Conservation (phyloP, 2,329 filamentous ascomycete species). For the Catunica adiposa region DNA sequence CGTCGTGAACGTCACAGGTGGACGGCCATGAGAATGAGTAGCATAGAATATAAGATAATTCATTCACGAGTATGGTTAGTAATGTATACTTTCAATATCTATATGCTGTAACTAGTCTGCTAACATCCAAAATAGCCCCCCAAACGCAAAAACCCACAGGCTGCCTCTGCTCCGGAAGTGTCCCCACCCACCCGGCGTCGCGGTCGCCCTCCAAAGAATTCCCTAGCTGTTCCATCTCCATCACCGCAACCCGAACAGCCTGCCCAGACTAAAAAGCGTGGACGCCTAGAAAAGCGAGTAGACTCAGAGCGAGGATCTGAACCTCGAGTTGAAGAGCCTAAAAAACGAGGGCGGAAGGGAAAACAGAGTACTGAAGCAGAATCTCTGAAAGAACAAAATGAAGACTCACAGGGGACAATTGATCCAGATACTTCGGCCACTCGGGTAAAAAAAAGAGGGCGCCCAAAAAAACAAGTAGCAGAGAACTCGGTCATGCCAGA, state of each 20-base stretch:
- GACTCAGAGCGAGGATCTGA: constrained; percentile 13
- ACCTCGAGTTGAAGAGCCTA: constrained; percentile 14
- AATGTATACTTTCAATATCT: neutral
- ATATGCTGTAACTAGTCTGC: no score
- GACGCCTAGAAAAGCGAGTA: neutral
- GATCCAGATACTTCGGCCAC: neutral
- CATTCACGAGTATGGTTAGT: neutral
- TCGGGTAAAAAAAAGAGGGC: neutral
- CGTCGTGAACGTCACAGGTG: neutral
- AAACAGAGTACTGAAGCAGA: no score
- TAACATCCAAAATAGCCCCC: neutral
- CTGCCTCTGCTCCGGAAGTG: neutral
- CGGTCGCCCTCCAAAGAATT: neutral
- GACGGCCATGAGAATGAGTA: no score
- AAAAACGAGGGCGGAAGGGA: constrained; percentile 2
- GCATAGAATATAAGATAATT: neutral
- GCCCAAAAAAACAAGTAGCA: neutral
- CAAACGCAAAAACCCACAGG: neutral
- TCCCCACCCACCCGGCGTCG: neutral
- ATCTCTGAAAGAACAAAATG: no score
- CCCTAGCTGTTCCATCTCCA: neutral
- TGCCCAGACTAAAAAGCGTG: neutral
- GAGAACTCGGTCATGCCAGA: neutral
- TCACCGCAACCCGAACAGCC: neutral
- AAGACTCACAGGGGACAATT: neutral